These are phyloP conservation scores for Drechmeria coniospora DNA, from an alignment of 2,329 filamentous ascomycete species.

Conservation along the genomic window DNA sequence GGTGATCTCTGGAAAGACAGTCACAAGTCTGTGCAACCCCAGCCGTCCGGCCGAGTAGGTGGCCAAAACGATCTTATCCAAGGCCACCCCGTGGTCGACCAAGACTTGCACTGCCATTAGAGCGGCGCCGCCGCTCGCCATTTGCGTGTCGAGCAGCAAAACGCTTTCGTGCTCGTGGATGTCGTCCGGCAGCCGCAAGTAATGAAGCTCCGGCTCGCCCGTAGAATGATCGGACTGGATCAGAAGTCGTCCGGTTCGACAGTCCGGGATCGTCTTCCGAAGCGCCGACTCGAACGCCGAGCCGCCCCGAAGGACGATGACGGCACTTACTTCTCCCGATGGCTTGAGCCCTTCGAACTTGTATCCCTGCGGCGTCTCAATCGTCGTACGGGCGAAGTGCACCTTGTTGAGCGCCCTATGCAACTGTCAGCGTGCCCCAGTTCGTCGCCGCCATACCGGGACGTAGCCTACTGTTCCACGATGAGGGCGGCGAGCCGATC, in stretches of 20 bases:
- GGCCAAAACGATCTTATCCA: constrained; percentile 77
- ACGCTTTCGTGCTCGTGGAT: constrained; percentile 66
- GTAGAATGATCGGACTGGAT: constrained; percentile 80
- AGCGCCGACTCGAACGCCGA: constrained; percentile 78
- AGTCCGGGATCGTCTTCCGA: constrained; percentile 83
- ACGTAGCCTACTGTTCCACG: constrained; percentile 51
- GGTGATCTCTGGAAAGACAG: constrained; percentile 75
- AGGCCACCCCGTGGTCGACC: constrained; percentile 77
- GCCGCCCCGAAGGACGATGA: constrained; percentile 78
- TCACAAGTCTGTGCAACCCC: constrained; percentile 70
- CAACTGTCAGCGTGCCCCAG: constrained; percentile 5
- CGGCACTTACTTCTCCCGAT: constrained; percentile 64
- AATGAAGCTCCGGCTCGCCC: constrained; percentile 87
- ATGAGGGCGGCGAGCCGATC: constrained; percentile 75
- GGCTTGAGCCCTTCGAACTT: constrained; percentile 57
- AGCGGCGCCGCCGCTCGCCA: constrained; percentile 72
- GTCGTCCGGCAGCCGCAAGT: constrained; percentile 61
- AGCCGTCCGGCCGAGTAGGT: constrained; percentile 80
- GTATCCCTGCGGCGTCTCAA: constrained; percentile 57
- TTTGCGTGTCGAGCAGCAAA: constrained; percentile 80
- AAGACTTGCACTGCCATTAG: constrained; percentile 96
- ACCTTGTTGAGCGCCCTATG: constrained; percentile 61
- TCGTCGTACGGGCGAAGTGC: constrained; percentile 44
- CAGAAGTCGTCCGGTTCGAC: constrained; percentile 71
- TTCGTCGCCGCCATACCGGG: neutral